These are phyloP conservation scores for Septoria linicola DNA, from an alignment of 2,329 filamentous ascomycete species.

Conservation along the genomic window DNA sequence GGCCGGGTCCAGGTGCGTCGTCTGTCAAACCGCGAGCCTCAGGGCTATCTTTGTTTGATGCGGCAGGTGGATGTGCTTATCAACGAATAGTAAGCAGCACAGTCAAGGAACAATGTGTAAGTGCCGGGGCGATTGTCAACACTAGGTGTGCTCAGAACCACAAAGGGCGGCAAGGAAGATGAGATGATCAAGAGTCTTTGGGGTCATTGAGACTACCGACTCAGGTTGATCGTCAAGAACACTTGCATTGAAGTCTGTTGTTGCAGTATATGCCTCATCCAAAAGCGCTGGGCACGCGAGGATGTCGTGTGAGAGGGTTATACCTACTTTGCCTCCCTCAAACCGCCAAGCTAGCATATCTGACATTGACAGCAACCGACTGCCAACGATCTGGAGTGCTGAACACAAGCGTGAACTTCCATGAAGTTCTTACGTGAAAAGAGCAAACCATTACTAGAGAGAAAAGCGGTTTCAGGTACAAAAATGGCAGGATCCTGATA, in stretches of 20 bases:
- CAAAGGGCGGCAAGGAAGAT: constrained; percentile 37
- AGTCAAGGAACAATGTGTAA: constrained; percentile 12
- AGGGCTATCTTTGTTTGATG: constrained; percentile 20
- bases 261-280: constrained; percentile 15
- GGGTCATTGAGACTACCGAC: constrained; percentile 36
- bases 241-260: constrained; percentile 1
- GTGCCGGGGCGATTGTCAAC: constrained; percentile 16
- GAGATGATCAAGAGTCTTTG: constrained; percentile 37
- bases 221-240: neutral
- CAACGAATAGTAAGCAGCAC: constrained; percentile 21
- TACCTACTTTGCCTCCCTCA: constrained; percentile 1
- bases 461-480: neutral
- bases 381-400: neutral
- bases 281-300: constrained; percentile 14
- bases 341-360: constrained; percentile 14
- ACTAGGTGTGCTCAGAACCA: constrained; percentile 31
- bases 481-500: neutral
- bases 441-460: constrained; percentile 1
- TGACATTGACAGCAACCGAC: constrained; percentile 8
- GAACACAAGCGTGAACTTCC: constrained; percentile 10
- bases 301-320: constrained; percentile 21
- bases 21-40: constrained; percentile 18
- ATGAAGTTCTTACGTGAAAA: constrained; percentile 3
- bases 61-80: constrained; percentile 22
- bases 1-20: constrained; percentile 12